Evolutionary conservation across 2,329 filamentous ascomycete species (phyloP), one percentile per base, ranked within the genome.

Genomic region (Exophiala sp.): DNA sequence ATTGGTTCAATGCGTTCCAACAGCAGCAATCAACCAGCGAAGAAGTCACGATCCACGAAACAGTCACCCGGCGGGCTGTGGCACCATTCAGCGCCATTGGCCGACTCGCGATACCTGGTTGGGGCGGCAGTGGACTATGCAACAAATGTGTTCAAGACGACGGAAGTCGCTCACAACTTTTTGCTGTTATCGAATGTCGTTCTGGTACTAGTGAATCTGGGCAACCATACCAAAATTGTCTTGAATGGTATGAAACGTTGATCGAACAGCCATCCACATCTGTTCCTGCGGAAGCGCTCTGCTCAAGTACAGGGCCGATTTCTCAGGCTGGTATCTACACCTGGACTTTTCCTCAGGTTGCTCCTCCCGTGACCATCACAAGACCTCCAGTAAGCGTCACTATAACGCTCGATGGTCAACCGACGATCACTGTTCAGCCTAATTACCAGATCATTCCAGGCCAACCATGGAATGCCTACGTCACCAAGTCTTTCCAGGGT

Each of bases 81-180:
- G 54, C 54, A 44, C 48, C 48, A 16, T 56, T 43, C 43, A 33
- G 45, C 7, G 48, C 29, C 8, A 41, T 56, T 21, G 48, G 48
- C 5, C 44, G 48, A 14, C 34, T 56, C 18, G 35, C 43, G n/a
- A 51, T 56, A n/a, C 51, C 51, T n/a, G 51, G 51, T 29, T 54
- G 45, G 45, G 6, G 38, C 8, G 51, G 51, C 14, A 54, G 51
- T 36, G 45, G 45, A 32, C 34, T 52, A 7, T 52, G 50, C 42
- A 12, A 39, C 1, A 43, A 41, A 33, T 44, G 45, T 21, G 29
- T n/a, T 1, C 21, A 43, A 18, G 11, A 33, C 12, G 38, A 43
- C 11, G 16, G 16, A 14, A 36, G 16, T 20, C 45, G 39, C 12
- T 46, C 41, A 4, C 49, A 52, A 12, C 40, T 40, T 3, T 24